Evolutionary conservation across 495 filamentous ascomycete species (phyloP).

Genomic region (Amniculicola lignicola): DNA sequence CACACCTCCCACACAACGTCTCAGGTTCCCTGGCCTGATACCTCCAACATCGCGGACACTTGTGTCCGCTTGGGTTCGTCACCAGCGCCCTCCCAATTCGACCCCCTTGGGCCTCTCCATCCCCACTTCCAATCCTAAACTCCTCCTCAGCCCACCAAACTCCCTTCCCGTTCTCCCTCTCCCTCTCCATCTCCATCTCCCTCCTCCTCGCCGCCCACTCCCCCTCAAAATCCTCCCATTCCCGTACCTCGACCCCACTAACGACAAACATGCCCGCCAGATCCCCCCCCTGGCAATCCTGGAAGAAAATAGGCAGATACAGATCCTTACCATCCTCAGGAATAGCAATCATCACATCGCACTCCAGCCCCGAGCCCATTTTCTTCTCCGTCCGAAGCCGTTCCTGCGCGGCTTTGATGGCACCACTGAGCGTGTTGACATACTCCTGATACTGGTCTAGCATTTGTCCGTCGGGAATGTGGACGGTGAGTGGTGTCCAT

Average conservation of each 20-base stretch:
- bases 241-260: conserved; percentile 43
- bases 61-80: conserved; percentile 61
- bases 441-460: conserved; percentile 19
- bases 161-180: not conserved
- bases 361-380: conserved; percentile 72
- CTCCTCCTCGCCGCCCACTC: not conserved
- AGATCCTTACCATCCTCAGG: conserved; percentile 24
- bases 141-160: conserved; percentile 35
- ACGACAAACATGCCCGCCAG: conserved; percentile 75
- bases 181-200: not conserved
- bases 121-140: conserved; percentile 47
- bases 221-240: not conserved
- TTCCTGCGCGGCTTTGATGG: conserved; percentile 69
- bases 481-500: conserved; percentile 22
- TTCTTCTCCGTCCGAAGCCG: conserved; percentile 59
- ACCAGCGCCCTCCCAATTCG: conserved; percentile 56
- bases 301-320: conserved; percentile 8
- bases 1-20: conserved; percentile 69
- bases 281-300: conserved; percentile 46
- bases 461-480: not conserved
- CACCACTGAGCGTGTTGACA: conserved; percentile 47
- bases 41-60: conserved; percentile 88
- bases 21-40: conserved; percentile 61
- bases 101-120: not conserved
- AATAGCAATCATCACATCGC: conserved; percentile 52